Evolutionary conservation across 2,329 filamentous ascomycete species (phyloP).

Genomic region (Corinectria fuckeliana): DNA sequence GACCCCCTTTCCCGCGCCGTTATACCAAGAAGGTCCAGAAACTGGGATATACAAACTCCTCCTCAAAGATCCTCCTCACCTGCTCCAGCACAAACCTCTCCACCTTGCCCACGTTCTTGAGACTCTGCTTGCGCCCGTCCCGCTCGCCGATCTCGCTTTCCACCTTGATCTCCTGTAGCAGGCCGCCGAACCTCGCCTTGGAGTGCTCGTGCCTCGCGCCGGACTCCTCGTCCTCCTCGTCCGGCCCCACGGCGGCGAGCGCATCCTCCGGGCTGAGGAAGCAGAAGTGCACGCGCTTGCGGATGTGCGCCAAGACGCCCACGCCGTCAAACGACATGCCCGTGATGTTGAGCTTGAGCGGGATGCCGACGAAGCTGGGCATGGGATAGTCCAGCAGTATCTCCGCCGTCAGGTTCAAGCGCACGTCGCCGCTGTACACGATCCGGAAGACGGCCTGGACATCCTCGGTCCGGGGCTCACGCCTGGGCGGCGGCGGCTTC

Average conservation of each 20-base stretch:
- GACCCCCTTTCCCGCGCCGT: constrained; percentile 10
- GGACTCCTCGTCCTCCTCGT: constrained; percentile 44
- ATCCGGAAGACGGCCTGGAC: constrained; percentile 93
- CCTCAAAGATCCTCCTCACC: constrained; percentile 95
- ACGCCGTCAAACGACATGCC: constrained; percentile 95
- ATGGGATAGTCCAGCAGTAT: constrained; percentile 98
- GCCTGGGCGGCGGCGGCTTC: constrained; percentile 47
- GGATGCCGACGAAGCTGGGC: constrained; percentile 96
- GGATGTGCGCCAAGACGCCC: constrained; percentile 89
- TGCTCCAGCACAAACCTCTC: constrained; percentile 97
- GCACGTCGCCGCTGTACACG: constrained; percentile 85
- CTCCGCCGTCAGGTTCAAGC: constrained; percentile 88
- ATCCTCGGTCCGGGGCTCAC: constrained; percentile 82
- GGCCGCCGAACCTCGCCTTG: constrained; percentile 64
- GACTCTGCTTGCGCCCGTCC: constrained; percentile 88
- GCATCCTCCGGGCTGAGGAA: constrained; percentile 94
- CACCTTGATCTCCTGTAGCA: constrained; percentile 91
- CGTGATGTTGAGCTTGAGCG: constrained; percentile 92
- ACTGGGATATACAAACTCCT: constrained; percentile 97
- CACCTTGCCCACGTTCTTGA: constrained; percentile 99
- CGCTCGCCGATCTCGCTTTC: constrained; percentile 97
- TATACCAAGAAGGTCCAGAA: constrained; percentile 97
- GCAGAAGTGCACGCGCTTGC: constrained; percentile 89
- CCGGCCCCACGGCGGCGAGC: constrained; percentile 68
- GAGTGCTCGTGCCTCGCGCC: constrained; percentile 39